A percentile compares a stretch with the other conserved stretches of the same genome.
Evolutionary conservation across 2,329 filamentous ascomycete genomes (phyloP).

Genomic region (Aspergillus thermomutatus): DNA sequence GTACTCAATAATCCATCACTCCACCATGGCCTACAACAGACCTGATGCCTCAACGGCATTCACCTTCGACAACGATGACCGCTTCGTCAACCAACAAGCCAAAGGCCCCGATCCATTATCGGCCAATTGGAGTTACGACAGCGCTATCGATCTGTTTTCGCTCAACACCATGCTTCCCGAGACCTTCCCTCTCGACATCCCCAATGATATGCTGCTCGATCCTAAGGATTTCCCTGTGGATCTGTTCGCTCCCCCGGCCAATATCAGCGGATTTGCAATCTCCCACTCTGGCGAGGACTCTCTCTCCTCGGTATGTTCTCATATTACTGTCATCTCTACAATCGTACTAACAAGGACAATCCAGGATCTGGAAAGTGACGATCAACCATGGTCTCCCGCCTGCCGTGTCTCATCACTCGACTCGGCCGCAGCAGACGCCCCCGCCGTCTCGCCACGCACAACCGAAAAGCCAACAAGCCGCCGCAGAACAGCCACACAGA

Average conservation of each 20-base stretch:
- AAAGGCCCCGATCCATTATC: slow-evolving; percentile 31
- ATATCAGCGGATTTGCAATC: slow-evolving; percentile 31
- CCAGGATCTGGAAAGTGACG: slow-evolving; percentile 34
- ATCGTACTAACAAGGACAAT: background rate
- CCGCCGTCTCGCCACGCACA: background rate
- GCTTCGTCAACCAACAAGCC: slow-evolving; percentile 5
- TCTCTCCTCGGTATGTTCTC: slow-evolving; percentile 21
- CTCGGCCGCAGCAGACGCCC: slow-evolving; percentile 4
- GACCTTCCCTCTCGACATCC: slow-evolving; percentile 27
- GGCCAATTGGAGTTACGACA: slow-evolving; percentile 36
- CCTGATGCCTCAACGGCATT: slow-evolving; percentile 4
- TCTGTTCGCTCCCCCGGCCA: slow-evolving; percentile 26
- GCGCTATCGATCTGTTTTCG: slow-evolving; percentile 32
- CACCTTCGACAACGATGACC: slow-evolving; percentile 11
- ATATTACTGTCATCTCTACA: slow-evolving; percentile 14
- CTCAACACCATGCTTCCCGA: slow-evolving; percentile 31
- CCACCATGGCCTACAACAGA: slow-evolving; percentile 12
- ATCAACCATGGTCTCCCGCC: slow-evolving; percentile 29
- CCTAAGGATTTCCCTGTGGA: slow-evolving; percentile 30
- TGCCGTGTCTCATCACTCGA: slow-evolving; percentile 19
- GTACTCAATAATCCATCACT: background rate
- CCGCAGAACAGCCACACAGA: slow-evolving; percentile 6
- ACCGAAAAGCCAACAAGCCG: slow-evolving; percentile 3
- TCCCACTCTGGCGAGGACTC: slow-evolving; percentile 27
- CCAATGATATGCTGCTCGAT: slow-evolving; percentile 27